Base-by-base conservation (phyloP, 768 basidiomycete species). In the Boletellus ananas region DNA sequence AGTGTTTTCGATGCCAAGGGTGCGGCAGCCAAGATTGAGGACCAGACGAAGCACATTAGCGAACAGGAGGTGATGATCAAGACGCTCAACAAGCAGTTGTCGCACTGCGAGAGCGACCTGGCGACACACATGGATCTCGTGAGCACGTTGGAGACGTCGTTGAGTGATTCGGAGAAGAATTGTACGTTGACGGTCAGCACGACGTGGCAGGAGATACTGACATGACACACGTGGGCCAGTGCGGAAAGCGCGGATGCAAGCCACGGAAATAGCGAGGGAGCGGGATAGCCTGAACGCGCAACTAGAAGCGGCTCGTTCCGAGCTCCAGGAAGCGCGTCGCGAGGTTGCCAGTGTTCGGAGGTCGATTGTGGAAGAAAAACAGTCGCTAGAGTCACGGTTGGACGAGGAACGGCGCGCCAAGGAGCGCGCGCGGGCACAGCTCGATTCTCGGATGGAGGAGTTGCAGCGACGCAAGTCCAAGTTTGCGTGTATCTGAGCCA, bases 51-150 rank as follows among this genome's bases (percentile, higher is more conserved):
- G 60, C 83, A 79, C 40, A 71, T 93, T 34, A 87, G 83, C 12
- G 92, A 94, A 72, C 87, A 91, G 63, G 87, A 91, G 58, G 80
- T 77, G 44, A 94, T 92, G 87, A 90, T 95, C 72, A 89, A 90
- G 70, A 93, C 89, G 20, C 79, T 96, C 54, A 94, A 93, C 70
- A 94, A 95, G 68, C 92, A 94, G 68, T 67, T 96, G 42, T 84
- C 83, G n/a, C 93, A 95, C 66, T 94, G 91, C 62, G 94, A 96
- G 70, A 81, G 79, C 54, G 93, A 96, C 68, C 74, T 94, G 55
- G 89, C 94, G 58, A 84, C 88, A 23, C 91, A 94, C 62, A 91
- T 93, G 80, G 90, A 95, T 65, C 79, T 93, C 46, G 90, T 93
- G 54, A 78, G 73, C 54, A 89, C 85, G 10, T 76, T 95, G 21